phyloP scores from a whole-genome alignment of 768 basidiomycete species.

The Hirschioporus abietinus region DNA sequence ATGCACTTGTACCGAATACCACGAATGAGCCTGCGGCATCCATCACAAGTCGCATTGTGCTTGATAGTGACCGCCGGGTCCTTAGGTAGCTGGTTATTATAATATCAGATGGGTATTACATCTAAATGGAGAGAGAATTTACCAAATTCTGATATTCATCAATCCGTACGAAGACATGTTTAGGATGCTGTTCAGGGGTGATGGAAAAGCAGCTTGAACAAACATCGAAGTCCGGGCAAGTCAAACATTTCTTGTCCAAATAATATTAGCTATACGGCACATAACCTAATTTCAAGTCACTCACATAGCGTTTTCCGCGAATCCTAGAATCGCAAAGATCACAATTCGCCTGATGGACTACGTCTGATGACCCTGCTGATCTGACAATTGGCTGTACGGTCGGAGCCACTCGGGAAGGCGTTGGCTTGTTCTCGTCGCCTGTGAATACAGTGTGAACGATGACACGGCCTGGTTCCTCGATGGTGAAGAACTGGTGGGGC shows the following conservation, averaged over 20 bases:
- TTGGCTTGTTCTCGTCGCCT: constrained; percentile 24
- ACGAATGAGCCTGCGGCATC: constrained; percentile 48
- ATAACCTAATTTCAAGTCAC: constrained; percentile 21
- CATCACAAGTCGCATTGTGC: constrained; percentile 61
- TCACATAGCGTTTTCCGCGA: constrained; percentile 65
- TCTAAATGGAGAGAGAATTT: constrained; percentile 18
- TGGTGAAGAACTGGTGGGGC: constrained; percentile 67
- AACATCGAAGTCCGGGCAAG: constrained; percentile 82
- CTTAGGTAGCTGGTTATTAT: constrained; percentile 25
- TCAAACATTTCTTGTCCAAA: constrained; percentile 63
- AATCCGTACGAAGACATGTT: constrained; percentile 68
- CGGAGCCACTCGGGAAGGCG: not conserved
- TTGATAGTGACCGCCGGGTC: constrained; percentile 16
- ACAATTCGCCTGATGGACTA: constrained; percentile 63
- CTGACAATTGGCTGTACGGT: not conserved
- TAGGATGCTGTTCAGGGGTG: constrained; percentile 67
- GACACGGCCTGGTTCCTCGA: constrained; percentile 59
- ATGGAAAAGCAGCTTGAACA: constrained; percentile 73
- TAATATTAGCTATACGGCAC: not conserved
- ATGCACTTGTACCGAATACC: constrained; percentile 84
- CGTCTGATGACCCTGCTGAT: constrained; percentile 9
- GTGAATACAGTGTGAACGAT: constrained; percentile 56
- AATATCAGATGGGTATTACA: not conserved
- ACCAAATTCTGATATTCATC: constrained; percentile 50
- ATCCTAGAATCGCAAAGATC: constrained; percentile 74